Evolutionary conservation across 2,329 filamentous ascomycete genomes (phyloP), one percentile per base, ranked within the genome.

Genomic region (Nigrospora oryzae): DNA sequence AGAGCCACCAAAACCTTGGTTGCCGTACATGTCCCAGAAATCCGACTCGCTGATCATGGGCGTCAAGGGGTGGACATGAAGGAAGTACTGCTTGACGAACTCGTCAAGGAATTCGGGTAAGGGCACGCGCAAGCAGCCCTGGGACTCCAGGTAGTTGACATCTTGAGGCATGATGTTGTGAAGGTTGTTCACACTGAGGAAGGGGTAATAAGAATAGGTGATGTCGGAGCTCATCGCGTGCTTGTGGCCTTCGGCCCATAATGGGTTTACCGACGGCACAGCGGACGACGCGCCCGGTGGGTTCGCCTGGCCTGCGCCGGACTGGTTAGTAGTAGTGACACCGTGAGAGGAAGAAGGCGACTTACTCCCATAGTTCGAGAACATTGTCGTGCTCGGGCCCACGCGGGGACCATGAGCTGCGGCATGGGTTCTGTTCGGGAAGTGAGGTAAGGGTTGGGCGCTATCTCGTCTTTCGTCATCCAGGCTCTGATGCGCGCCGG

Each of bases 21-120:
- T 47, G 38, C 56, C 58, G 47, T 68, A 69, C 43, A 69, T 56
- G 44, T 72, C 65, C 71, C 71, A 75, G 45, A 73, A 71, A 36
- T 70, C 63, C 1, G 67, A 68, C 52, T 76, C 67, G 41, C 70
- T 63, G 28, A 71, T 49, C 17, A 72, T 53, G 0, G 69, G 69
- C 30, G 71, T 55, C 30, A 69, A 50, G 1, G 68, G 67, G 44
- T 72, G 69, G n/a, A 71, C 66, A 43, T 71, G 67, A 12, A 71
- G 54, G 45, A 71, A 72, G 49, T 70, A 72, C 40, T 71, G 66
- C 50, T 68, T 63, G 5, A 75, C 60, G 46, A 77, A 73, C 41
- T 72, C 68, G 42, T 73, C 66, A 0, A 74, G 56, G 1, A 69
- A 57, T 1, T 57, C 47, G 17, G 62, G 58, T 0, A 62, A 65